phyloP scores from a whole-genome alignment of 2,329 filamentous ascomycete species.

The Aspergillus ochraceus region DNA sequence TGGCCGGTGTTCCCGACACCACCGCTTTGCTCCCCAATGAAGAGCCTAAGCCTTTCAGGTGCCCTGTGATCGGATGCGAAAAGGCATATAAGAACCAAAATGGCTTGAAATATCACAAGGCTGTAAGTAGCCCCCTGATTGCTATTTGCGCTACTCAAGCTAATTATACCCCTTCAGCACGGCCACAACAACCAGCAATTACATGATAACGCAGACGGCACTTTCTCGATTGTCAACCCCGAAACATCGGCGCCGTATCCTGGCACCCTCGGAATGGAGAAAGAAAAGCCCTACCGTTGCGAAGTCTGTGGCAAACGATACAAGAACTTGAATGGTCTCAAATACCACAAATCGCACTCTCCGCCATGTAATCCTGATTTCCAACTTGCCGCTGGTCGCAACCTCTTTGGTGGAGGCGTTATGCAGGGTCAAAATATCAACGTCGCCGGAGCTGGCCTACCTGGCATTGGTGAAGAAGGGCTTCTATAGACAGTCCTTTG shows the following conservation, averaged over 20 bases:
- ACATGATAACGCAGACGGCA: constrained; percentile 94
- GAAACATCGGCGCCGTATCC: constrained; percentile 93
- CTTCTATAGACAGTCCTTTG: constrained; percentile 27
- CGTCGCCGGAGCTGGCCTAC: constrained; percentile 49
- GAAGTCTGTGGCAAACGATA: constrained; percentile 97
- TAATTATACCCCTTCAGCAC: constrained; percentile 52
- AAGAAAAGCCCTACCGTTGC: constrained; percentile 98
- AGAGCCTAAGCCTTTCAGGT: constrained; percentile 96
- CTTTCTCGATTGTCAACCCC: constrained; percentile 96
- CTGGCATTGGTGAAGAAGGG: constrained; percentile 47
- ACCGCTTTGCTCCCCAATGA: constrained; percentile 62
- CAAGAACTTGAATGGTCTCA: constrained; percentile 97
- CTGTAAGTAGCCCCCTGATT: constrained; percentile 46
- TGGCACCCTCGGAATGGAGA: constrained; percentile 98
- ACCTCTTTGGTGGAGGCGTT: constrained; percentile 42
- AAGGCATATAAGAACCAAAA: constrained; percentile 99
- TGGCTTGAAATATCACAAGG: constrained; percentile 86
- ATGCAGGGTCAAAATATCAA: constrained; percentile 50
- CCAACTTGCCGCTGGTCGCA: constrained; percentile 51
- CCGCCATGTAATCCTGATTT: constrained; percentile 87
- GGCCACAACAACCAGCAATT: constrained; percentile 96
- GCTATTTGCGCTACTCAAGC: constrained; percentile 21
- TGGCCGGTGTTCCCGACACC: constrained; percentile 55
- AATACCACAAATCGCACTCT: constrained; percentile 88
- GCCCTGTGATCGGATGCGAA: constrained; percentile 95